Conservation (phyloP, 257 asterid species). For the Prunella vulgaris region DNA sequence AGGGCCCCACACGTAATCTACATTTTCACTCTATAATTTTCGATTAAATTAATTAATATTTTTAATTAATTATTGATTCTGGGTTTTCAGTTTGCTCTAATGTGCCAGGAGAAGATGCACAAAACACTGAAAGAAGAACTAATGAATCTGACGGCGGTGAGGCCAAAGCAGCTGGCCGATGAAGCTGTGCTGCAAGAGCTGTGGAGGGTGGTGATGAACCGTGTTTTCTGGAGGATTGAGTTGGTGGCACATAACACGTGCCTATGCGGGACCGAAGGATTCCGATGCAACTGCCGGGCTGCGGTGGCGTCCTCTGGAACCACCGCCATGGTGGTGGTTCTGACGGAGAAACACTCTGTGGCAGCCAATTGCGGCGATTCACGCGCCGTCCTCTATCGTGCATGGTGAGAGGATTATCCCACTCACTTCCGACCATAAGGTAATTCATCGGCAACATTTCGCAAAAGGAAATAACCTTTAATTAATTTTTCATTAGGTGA, state of each 20-base stretch:
- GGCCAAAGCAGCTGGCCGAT: too few species aligned
- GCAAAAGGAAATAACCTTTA: not conserved
- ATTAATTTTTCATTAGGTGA: not conserved
- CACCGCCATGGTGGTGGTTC: slow-evolving; percentile 60
- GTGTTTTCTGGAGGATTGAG: slow-evolving; percentile 26
- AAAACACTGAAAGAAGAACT: slow-evolving; percentile 48
- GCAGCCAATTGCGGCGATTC: slow-evolving; percentile 77
- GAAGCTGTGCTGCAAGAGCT: slow-evolving; percentile 18
- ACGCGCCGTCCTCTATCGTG: slow-evolving; percentile 71
- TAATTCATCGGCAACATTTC: not conserved
- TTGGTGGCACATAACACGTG: slow-evolving; percentile 18
- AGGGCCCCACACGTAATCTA: slow-evolving; percentile 39
- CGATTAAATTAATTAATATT: too few species aligned
- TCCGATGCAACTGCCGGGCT: slow-evolving; percentile 41
- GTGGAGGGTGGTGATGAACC: slow-evolving; percentile 30
- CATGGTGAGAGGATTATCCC: slow-evolving; percentile 43
- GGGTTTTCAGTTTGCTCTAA: slow-evolving; percentile 40
- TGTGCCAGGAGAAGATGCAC: slow-evolving; percentile 59
- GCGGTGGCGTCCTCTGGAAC: slow-evolving; percentile 42
- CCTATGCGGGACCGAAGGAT: slow-evolving; percentile 12
- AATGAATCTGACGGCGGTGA: not conserved
- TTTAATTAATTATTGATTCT: too few species aligned
- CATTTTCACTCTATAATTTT: not conserved
- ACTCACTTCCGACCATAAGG: slow-evolving; percentile 68
- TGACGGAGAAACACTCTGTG: slow-evolving; percentile 44